Conservation (phyloP, 1,284 basidiomycete genomes). For the Rhizoctonia solani region DNA sequence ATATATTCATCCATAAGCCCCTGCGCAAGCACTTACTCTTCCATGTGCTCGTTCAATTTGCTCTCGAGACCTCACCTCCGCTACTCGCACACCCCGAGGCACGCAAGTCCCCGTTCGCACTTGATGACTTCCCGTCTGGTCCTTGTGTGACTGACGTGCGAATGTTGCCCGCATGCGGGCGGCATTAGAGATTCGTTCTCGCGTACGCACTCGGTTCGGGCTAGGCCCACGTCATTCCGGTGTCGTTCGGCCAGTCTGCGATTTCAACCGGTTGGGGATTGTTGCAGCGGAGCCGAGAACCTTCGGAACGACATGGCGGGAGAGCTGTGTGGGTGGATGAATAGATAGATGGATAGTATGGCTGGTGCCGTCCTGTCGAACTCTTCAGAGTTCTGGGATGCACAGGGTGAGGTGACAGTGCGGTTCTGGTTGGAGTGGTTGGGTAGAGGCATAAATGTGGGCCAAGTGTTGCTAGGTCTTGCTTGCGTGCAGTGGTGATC, state of each 20-base stretch:
- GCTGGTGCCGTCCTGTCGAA: constrained; percentile 27
- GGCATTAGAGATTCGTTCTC: constrained; percentile 36
- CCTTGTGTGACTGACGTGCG: constrained; percentile 29
- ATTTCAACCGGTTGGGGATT: background rate
- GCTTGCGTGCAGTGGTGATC: constrained; percentile 24
- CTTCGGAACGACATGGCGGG: constrained; percentile 8
- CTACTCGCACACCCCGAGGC: constrained; percentile 24
- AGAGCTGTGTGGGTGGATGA: constrained; percentile 12
- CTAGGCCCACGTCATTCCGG: constrained; percentile 2
- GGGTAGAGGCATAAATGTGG: constrained; percentile 7
- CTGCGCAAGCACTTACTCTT: constrained; percentile 21
- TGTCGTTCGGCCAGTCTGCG: constrained; percentile 25
- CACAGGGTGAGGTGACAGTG: constrained; percentile 19
- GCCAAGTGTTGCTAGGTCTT: constrained; percentile 14
- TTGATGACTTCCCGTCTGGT: background rate
- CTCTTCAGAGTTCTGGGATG: constrained; percentile 10
- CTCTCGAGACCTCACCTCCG: constrained; percentile 6
- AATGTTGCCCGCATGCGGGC: constrained; percentile 32
- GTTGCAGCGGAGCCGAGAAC: constrained; percentile 16
- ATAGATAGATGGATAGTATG: background rate
- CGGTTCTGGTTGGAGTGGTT: constrained; percentile 10
- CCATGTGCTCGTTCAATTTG: constrained; percentile 4
- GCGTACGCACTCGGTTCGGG: constrained; percentile 32
- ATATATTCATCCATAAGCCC: background rate
- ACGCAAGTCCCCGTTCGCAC: background rate